Evolutionary conservation across 2,329 filamentous ascomycete species (phyloP).

Genomic region (Neonectria magnoliae): DNA sequence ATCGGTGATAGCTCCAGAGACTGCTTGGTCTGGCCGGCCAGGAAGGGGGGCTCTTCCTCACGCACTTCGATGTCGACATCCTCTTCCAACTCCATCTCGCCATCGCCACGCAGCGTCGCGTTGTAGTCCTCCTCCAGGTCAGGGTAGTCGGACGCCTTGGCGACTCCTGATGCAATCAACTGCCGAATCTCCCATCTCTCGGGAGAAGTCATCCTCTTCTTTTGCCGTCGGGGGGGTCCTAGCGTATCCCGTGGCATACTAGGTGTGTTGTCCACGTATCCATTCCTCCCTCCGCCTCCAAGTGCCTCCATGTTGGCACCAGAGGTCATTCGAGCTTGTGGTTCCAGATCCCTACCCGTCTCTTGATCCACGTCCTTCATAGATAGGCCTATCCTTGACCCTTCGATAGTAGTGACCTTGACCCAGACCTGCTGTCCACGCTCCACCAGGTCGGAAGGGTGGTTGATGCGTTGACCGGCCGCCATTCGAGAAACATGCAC

Average conservation of each 20-base stretch:
- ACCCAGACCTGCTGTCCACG: slow-evolving; percentile 88
- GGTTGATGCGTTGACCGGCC: slow-evolving; percentile 85
- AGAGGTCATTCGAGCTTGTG: slow-evolving; percentile 81
- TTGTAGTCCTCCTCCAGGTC: slow-evolving; percentile 96
- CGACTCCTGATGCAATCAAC: slow-evolving; percentile 92
- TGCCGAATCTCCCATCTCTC: slow-evolving; percentile 98
- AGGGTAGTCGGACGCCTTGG: slow-evolving; percentile 92
- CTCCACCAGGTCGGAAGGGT: slow-evolving; percentile 87
- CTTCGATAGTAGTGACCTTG: slow-evolving; percentile 89
- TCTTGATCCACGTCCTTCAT: slow-evolving; percentile 98
- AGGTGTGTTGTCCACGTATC: slow-evolving; percentile 59
- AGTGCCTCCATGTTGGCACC: slow-evolving; percentile 90
- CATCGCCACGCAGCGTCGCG: slow-evolving; percentile 84
- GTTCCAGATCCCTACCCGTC: slow-evolving; percentile 84
- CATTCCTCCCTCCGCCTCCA: slow-evolving; percentile 70
- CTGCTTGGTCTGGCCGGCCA: slow-evolving; percentile 95
- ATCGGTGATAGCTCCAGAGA: slow-evolving; percentile 95
- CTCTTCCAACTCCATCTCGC: slow-evolving; percentile 90
- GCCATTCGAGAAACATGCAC: slow-evolving; percentile 93
- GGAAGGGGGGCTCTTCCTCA: slow-evolving; percentile 95
- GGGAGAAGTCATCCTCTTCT: slow-evolving; percentile 95
- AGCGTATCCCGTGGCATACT: slow-evolving; percentile 52
- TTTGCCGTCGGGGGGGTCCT: slow-evolving; percentile 65
- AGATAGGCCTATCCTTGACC: slow-evolving; percentile 82
- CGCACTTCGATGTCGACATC: slow-evolving; percentile 97